phyloP scores from a whole-genome alignment of 2,329 filamentous ascomycete species.

The Tolypocladium tropicale region DNA sequence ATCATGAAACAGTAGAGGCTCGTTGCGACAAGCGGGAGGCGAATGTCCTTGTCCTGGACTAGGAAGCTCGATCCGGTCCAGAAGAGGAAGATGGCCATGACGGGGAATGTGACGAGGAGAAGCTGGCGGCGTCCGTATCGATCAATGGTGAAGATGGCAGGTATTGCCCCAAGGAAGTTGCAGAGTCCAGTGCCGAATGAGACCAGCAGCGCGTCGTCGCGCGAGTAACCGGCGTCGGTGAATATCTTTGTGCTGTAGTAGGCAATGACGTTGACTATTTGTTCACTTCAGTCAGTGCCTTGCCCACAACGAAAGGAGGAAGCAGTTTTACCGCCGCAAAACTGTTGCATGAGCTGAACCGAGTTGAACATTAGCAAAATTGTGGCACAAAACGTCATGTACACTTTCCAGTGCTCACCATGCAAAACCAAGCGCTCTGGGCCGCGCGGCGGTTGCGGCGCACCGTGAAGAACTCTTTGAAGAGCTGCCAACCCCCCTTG shows the following conservation, averaged over 20 bases:
- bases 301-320: background rate
- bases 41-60: conserved; percentile 16
- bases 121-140: conserved; percentile 46
- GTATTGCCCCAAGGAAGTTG: conserved; percentile 49
- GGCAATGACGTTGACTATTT: conserved; percentile 42
- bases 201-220: conserved; percentile 35
- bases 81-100: conserved; percentile 45
- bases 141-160: conserved; percentile 48
- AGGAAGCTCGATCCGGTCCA: conserved; percentile 41
- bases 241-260: conserved; percentile 42
- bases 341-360: conserved; percentile 4
- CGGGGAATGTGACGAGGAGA: conserved; percentile 46
- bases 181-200: conserved; percentile 47
- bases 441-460: conserved; percentile 25
- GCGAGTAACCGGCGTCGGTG: conserved; percentile 26
- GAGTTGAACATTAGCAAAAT: background rate
- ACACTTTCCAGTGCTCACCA: conserved; percentile 16
- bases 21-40: conserved; percentile 22
- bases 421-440: conserved; percentile 24
- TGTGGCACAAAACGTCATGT: no score
- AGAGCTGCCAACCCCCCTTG: conserved; percentile 28
- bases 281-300: background rate
- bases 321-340: conserved; percentile 1
- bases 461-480: conserved; percentile 27
- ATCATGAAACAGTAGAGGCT: conserved; percentile 30